Evolutionary conservation across 768 basidiomycete genomes (phyloP).

Genomic region (Boletus speciosus): DNA sequence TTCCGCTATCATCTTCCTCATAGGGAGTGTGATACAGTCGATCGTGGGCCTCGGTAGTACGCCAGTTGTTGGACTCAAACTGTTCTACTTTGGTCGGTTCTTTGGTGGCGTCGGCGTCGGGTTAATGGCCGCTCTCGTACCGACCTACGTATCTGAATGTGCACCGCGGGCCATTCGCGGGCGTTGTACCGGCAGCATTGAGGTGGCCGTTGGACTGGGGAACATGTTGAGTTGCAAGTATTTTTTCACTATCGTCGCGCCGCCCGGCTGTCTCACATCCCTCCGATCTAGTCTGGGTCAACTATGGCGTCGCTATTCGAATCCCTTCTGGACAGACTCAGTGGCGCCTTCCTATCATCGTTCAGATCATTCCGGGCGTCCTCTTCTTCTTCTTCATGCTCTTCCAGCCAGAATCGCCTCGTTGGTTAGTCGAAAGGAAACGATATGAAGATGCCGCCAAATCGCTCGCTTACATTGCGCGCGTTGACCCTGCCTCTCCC

Average conservation of each 20-base stretch:
- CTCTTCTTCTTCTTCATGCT: slow-evolving; percentile 36
- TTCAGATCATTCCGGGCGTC: slow-evolving; percentile 39
- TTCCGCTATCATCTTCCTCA: slow-evolving; percentile 31
- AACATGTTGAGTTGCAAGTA: slow-evolving; percentile 36
- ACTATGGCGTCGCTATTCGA: slow-evolving; percentile 30
- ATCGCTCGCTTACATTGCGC: slow-evolving; percentile 30
- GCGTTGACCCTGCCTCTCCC: slow-evolving; percentile 23
- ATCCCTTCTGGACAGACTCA: slow-evolving; percentile 28
- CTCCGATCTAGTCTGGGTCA: slow-evolving; percentile 33
- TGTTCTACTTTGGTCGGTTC: slow-evolving; percentile 40
- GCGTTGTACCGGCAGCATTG: slow-evolving; percentile 34
- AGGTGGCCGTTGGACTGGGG: slow-evolving; percentile 32
- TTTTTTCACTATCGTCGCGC: not conserved
- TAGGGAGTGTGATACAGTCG: slow-evolving; percentile 35
- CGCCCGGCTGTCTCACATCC: not conserved
- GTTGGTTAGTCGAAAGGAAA: slow-evolving; percentile 38
- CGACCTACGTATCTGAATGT: slow-evolving; percentile 38
- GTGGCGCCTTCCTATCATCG: slow-evolving; percentile 37
- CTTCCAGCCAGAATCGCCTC: slow-evolving; percentile 41
- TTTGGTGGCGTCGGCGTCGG: slow-evolving; percentile 48
- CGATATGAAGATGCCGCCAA: slow-evolving; percentile 33
- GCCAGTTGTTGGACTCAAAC: slow-evolving; percentile 21
- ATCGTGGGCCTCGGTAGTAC: slow-evolving; percentile 32
- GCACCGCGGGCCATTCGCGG: slow-evolving; percentile 37
- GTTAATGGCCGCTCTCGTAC: slow-evolving; percentile 33